Percentiles rank a stretch among this genome's conserved stretches.
phyloP scores from a whole-genome alignment of 2,329 filamentous ascomycete genomes.

The Clarireedia sp. region DNA sequence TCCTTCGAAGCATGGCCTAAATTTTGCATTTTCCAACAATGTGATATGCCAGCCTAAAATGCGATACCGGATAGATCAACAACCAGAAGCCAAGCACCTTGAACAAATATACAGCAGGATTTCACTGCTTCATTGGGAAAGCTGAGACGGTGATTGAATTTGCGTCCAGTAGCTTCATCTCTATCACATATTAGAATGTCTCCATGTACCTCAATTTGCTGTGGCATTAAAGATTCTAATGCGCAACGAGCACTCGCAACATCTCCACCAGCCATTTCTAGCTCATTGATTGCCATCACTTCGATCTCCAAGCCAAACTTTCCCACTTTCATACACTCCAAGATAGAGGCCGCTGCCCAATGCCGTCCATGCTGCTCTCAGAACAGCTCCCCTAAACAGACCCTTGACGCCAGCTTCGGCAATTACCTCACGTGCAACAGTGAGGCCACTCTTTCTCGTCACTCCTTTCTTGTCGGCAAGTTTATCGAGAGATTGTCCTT shows the following conservation, averaged over 20 bases:
- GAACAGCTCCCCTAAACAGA: constrained; percentile 65
- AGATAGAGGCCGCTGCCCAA: constrained; percentile 78
- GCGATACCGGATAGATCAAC: too few relatives aligned
- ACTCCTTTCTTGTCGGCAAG: constrained; percentile 27
- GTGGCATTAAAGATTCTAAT: background rate
- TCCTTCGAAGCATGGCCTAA: too few relatives aligned
- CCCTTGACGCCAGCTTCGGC: constrained; percentile 61
- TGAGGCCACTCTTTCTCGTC: constrained; percentile 39
- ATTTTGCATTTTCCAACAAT: too few relatives aligned
- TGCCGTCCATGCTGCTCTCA: constrained; percentile 75
- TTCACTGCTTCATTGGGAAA: background rate
- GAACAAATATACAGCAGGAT: too few relatives aligned
- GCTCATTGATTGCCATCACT: background rate
- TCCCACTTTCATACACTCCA: constrained; percentile 75
- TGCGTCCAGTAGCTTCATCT: too few relatives aligned
- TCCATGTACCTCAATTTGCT: background rate
- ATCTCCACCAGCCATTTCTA: too few relatives aligned
- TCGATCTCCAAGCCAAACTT: constrained; percentile 46
- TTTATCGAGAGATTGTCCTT: constrained; percentile 22
- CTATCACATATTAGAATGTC: too few relatives aligned
- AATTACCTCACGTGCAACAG: constrained; percentile 58
- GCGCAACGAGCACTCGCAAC: too few relatives aligned
- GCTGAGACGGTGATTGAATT: background rate
- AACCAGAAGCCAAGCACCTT: too few relatives aligned
- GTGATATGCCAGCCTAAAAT: too few relatives aligned